A percentile compares a stretch with the other conserved stretches of the same genome.
phyloP scores from a whole-genome alignment of 768 basidiomycete species.

The Boletus patriciae region DNA sequence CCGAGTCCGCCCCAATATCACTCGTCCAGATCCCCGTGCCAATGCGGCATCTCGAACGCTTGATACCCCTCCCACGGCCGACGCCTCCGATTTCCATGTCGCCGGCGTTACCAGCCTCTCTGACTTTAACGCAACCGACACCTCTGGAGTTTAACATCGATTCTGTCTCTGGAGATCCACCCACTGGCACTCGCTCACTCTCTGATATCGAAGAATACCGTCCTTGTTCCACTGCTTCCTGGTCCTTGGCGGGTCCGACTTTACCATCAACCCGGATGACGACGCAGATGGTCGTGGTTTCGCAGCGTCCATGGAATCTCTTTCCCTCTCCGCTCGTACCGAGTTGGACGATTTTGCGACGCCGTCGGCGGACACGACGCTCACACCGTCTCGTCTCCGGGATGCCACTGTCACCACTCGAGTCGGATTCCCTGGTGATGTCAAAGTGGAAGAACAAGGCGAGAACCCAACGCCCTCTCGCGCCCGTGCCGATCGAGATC shows the following conservation, averaged over 20 bases:
- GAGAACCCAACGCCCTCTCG: conserved; percentile 11
- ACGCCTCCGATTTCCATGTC: conserved; percentile 56
- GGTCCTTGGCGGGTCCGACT: conserved; percentile 38
- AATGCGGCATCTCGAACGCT: conserved; percentile 37
- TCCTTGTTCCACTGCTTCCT: conserved; percentile 33
- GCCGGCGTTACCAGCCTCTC: conserved; percentile 46
- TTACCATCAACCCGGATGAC: conserved; percentile 32
- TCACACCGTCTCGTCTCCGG: conserved; percentile 4
- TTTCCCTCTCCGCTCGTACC: conserved; percentile 34
- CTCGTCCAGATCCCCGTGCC: conserved; percentile 51
- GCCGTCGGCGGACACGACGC: neutral
- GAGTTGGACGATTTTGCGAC: conserved; percentile 19
- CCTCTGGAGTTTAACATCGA: conserved; percentile 33
- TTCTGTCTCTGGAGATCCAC: conserved; percentile 11
- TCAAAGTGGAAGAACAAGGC: neutral
- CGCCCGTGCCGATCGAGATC: conserved; percentile 26
- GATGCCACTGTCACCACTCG: neutral
- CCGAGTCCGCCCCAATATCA: conserved; percentile 76
- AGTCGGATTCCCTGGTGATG: neutral
- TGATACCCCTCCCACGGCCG: conserved; percentile 74
- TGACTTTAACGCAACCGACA: conserved; percentile 12
- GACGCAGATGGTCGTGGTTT: conserved; percentile 33
- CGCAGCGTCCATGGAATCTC: conserved; percentile 34
- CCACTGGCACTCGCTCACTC: conserved; percentile 14
- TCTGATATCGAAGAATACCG: conserved; percentile 31